Evolutionary conservation across 2,329 filamentous ascomycete species (phyloP).

Genomic region (Onygenales sp.): DNA sequence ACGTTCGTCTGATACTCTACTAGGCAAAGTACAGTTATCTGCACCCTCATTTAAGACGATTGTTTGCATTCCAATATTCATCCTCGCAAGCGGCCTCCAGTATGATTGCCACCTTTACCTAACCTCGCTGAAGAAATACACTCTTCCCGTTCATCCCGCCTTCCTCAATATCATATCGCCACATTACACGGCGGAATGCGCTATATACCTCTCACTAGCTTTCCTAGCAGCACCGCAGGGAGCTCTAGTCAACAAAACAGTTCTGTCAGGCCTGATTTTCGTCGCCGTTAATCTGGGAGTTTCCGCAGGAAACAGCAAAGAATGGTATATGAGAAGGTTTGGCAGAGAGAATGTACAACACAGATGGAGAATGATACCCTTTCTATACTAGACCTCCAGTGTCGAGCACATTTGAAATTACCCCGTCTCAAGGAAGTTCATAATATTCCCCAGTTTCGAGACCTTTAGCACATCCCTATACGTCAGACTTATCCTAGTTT

Average conservation of each 20-base stretch:
- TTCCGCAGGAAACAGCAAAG: slow-evolving; percentile 66
- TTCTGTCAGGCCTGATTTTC: slow-evolving; percentile 62
- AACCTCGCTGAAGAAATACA: slow-evolving; percentile 67
- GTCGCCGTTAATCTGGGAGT: slow-evolving; percentile 70
- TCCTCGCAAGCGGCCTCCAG: slow-evolving; percentile 63
- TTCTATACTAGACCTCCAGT: slow-evolving; percentile 21
- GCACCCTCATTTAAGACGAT: slow-evolving; percentile 43
- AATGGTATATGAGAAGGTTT: slow-evolving; percentile 73
- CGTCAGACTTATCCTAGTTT: slow-evolving; percentile 50
- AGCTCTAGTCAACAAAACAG: slow-evolving; percentile 58
- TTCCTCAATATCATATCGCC: slow-evolving; percentile 71
- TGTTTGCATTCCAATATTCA: slow-evolving; percentile 53
- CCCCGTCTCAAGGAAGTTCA: slow-evolving; percentile 42
- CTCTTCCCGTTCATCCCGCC: slow-evolving; percentile 61
- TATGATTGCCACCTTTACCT: slow-evolving; percentile 64
- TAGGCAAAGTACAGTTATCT: slow-evolving; percentile 26
- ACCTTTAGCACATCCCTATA: slow-evolving; percentile 81
- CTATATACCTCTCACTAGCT: slow-evolving; percentile 72
- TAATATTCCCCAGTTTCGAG: slow-evolving; percentile 59
- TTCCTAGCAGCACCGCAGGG: slow-evolving; percentile 63
- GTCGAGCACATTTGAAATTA: slow-evolving; percentile 13
- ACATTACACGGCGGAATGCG: slow-evolving; percentile 83
- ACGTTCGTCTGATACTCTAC: slow-evolving; percentile 5
- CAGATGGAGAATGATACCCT: slow-evolving; percentile 69
- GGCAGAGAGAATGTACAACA: slow-evolving; percentile 52